Conservation (phyloP, 768 basidiomycete genomes). For the Hydnomerulius pinastri region DNA sequence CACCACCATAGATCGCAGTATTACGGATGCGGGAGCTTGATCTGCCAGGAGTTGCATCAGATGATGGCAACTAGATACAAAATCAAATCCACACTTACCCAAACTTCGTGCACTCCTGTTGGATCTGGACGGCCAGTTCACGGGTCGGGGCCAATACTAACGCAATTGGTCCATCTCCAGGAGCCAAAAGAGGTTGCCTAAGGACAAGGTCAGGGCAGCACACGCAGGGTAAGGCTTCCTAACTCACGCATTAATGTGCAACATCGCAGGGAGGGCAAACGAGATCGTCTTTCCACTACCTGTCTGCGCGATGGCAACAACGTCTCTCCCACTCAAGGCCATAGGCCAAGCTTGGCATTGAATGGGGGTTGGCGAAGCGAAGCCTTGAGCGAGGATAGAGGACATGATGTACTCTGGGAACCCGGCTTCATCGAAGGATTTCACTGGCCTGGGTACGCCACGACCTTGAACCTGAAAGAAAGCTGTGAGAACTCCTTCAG, state of each 20-base stretch:
- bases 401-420: slow-evolving; percentile 97
- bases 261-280: slow-evolving; percentile 98
- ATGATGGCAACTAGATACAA: background rate
- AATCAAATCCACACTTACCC: slow-evolving; percentile 53
- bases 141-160: slow-evolving; percentile 96
- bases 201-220: slow-evolving; percentile 8
- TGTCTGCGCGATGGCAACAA: slow-evolving; percentile 97
- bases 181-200: slow-evolving; percentile 88
- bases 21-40: slow-evolving; percentile 95
- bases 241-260: slow-evolving; percentile 97
- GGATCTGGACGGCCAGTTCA: slow-evolving; percentile 98
- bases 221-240: background rate
- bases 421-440: slow-evolving; percentile 89
- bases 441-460: slow-evolving; percentile 85
- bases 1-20: slow-evolving; percentile 98
- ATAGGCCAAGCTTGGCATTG: slow-evolving; percentile 99
- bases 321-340: slow-evolving; percentile 91
- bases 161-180: slow-evolving; percentile 97
- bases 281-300: slow-evolving; percentile 99
- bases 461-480: slow-evolving; percentile 77
- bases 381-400: slow-evolving; percentile 93
- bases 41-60: slow-evolving; percentile 38
- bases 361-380: slow-evolving; percentile 87
- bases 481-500: slow-evolving; percentile 3
- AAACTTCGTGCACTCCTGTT: slow-evolving; percentile 98